Base-by-base conservation (phyloP, 2,329 filamentous ascomycete genomes). In the Ophiocordyceps australis region DNA sequence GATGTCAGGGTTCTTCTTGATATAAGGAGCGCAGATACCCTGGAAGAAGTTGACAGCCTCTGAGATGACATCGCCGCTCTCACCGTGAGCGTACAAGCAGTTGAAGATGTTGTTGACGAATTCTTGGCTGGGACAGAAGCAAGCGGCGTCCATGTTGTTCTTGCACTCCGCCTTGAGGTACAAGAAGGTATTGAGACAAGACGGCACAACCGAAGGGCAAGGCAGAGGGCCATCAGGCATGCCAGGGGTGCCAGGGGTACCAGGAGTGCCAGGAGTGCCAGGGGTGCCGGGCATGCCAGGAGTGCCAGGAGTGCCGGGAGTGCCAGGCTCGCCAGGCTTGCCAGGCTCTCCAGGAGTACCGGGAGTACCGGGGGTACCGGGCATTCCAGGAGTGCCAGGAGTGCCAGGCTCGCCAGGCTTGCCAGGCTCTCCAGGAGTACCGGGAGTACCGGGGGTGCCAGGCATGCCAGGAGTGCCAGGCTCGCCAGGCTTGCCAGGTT, bases 131-230 rank as follows among this genome's bases (percentile, higher is more conserved):
- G 79, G 77, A 71, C 86, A 95, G 74, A 80, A 93, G 70, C 86
- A 95, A 37, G 56, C 53, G 31, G 63, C 55, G 45, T 93, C 81
- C 22, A 76, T 74, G 72, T 93, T 93, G 57, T 80, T 73, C 40
- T 64, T 63, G 69, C 86, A 95, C 45, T 66, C 58, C 12, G 7
- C 21, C 26, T 77, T 66, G 32, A 62, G 54, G 47, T 69, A 66
- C 42, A 92, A 55, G 80, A 82, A 94, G 42, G 83, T 91, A 67
- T 86, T 89, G 55, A 95, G 59, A 62, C 86, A 95, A 45, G 71
- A 71, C 35, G 86, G 85, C 25, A 94, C 74, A 24, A 85, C 66
- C 15, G 60, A 54, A 30, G 83, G 82, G 54, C 71, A 69, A 30
- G 59, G 55, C 22, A 63, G 52, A 19, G 59, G 57, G 43, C 53